Conservation (phyloP, 2,329 filamentous ascomycete species). For the Fusarium dlaminii region DNA sequence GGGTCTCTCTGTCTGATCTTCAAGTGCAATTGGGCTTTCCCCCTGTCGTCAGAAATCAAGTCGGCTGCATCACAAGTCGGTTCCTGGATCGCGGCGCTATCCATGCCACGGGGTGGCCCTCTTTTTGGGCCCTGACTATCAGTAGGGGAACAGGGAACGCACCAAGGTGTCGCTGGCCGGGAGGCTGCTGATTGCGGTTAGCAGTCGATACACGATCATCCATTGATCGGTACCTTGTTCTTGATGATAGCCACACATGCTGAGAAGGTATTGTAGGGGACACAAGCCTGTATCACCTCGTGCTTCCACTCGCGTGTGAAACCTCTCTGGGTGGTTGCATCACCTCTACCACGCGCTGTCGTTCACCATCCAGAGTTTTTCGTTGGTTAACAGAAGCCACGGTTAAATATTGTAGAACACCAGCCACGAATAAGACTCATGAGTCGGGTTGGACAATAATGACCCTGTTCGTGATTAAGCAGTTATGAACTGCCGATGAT, state of each 20-base stretch:
- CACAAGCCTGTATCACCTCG: constrained; percentile 18
- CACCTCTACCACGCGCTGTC: constrained; percentile 15
- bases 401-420: constrained; percentile 17
- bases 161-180: constrained; percentile 26
- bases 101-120: constrained; percentile 41
- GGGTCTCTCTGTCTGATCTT: constrained; percentile 12
- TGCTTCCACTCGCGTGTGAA: constrained; percentile 24
- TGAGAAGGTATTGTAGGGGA: constrained; percentile 15
- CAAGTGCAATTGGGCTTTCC: constrained; percentile 8
- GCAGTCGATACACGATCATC: constrained; percentile 17
- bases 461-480: constrained; percentile 5
- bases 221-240: constrained; percentile 10
- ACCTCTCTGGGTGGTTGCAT: constrained; percentile 30
- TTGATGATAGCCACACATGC: neutral
- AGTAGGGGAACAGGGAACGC: constrained; percentile 9
- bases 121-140: constrained; percentile 24
- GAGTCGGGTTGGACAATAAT: neutral
- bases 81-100: constrained; percentile 43
- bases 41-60: constrained; percentile 18
- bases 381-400: constrained; percentile 2
- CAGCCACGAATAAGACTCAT: constrained; percentile 10
- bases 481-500: constrained; percentile 21
- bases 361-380: constrained; percentile 5
- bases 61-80: constrained; percentile 34
- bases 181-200: constrained; percentile 25